A percentile compares a stretch with the other conserved stretches of the same genome.
These are phyloP conservation scores for Aschersonia sp. DNA, from an alignment of 2,329 filamentous ascomycete genomes.

Conservation along the genomic window DNA sequence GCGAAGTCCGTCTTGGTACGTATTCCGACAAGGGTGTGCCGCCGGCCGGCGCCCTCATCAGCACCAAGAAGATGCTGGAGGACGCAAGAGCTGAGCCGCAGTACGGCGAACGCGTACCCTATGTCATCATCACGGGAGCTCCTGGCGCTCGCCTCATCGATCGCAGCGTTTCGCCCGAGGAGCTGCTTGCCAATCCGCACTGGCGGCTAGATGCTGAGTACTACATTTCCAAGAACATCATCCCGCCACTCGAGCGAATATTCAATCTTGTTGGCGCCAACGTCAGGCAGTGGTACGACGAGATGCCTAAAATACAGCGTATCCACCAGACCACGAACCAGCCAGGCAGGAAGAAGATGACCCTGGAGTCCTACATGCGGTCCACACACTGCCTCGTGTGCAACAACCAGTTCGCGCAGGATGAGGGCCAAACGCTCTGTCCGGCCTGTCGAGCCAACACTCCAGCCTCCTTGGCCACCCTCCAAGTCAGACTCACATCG, in stretches of 20 bases:
- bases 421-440: conserved; percentile 35
- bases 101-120: conserved; percentile 88
- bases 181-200: conserved; percentile 60
- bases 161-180: conserved; percentile 78
- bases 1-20: conserved; percentile 77
- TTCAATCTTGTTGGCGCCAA: conserved; percentile 94
- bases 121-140: conserved; percentile 80
- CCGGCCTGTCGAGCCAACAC: conserved; percentile 34
- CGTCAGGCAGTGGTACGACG: conserved; percentile 81
- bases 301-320: conserved; percentile 84
- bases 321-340: conserved; percentile 27
- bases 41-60: conserved; percentile 80
- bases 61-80: conserved; percentile 69
- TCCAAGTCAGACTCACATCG: conserved; percentile 46
- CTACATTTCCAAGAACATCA: conserved; percentile 91
- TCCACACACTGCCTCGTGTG: conserved; percentile 70
- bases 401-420: conserved; percentile 12
- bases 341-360: conserved; percentile 49
- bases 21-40: conserved; percentile 65
- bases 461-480: conserved; percentile 45
- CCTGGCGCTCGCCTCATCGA: conserved; percentile 78
- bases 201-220: conserved; percentile 84
- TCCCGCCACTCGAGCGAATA: conserved; percentile 87
- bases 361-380: conserved; percentile 88
- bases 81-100: conserved; percentile 83